phyloP scores from a whole-genome alignment of 768 basidiomycete species.

The Tricholoma terreum region DNA sequence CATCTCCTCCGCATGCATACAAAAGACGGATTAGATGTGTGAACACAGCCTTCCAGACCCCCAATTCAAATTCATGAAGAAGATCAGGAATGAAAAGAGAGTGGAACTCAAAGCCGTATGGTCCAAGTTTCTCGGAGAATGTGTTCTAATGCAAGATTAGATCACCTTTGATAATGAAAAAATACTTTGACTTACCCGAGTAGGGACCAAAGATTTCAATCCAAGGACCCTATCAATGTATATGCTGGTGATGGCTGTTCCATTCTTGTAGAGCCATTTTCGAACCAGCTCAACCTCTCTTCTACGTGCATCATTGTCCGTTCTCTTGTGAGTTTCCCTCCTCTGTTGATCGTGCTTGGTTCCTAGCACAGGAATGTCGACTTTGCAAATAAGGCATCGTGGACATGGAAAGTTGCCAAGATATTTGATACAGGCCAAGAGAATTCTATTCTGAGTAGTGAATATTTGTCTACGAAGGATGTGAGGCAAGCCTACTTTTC shows the following conservation, averaged over 20 bases:
- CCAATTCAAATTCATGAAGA: constrained; percentile 27
- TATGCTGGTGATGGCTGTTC: background rate
- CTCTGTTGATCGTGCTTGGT: background rate
- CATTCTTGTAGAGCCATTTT: background rate
- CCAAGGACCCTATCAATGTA: background rate
- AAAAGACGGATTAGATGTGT: no score
- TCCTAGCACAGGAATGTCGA: constrained; percentile 27
- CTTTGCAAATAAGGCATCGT: constrained; percentile 21
- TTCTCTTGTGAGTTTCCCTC: background rate
- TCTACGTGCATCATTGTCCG: background rate
- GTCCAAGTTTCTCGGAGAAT: background rate
- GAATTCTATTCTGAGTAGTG: constrained; percentile 14
- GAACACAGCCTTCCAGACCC: constrained; percentile 22
- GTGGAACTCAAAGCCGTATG: constrained; percentile 5
- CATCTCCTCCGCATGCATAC: no score
- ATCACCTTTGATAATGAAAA: background rate
- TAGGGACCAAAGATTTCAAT: background rate
- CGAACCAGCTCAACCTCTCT: background rate
- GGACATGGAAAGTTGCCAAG: constrained; percentile 26
- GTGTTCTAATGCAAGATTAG: background rate
- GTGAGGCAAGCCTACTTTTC: constrained; percentile 3
- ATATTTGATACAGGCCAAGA: constrained; percentile 18
- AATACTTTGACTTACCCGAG: background rate
- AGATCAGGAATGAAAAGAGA: constrained; percentile 16
- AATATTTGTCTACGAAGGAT: background rate